Evolutionary conservation across 768 basidiomycete species (phyloP), one percentile per base, ranked within the genome.

Genomic region (Trametes cinnabarina): DNA sequence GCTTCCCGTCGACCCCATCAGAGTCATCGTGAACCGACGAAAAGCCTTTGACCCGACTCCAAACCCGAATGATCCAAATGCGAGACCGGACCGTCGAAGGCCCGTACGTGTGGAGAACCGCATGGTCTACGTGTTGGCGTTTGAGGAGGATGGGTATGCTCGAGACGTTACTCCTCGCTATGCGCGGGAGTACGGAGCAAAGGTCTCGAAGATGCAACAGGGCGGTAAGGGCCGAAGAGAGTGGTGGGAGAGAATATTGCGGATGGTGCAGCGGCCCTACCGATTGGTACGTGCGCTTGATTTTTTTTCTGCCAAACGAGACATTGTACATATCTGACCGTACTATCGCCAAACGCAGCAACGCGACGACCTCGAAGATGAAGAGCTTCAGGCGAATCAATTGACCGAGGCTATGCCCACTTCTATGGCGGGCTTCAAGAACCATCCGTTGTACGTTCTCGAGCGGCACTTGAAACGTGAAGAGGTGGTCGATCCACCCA

Each of bases 101-200:
- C 52, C 68, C 50, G 58, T 65, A 51, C 65, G 65, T 44, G 75
- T 76, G 44, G 87, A 92, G 63, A 95, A 98, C 65, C 81, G 92
- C 39, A 89, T 99, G 86, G 71, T 90, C 2, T 99, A 98, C 71
- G 97, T 98, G 3, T 71, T 98, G 4, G 95, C 89, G 1, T 86
- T 94, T 40, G 96, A 99, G 71, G 96, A 98, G 70, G 96, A 99
- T 69, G 90, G 91, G 0, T 93, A 84, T 67, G 93, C 86, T 14
- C 81, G 92, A 53, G 97, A 99, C 68, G 90, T 98, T 4, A 98
- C 97, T 0, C 79, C 88, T 30, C 79, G 96, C 40, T 98, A 98
- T 73, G 89, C 93, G 2, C 82, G 80, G 61, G 82, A 90, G 49
- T 97, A 85, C 70, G 83, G 83, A 7, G 84, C 89, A 2, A 91